These are phyloP conservation scores for Colletotrichum scovillei DNA, from an alignment of 2,329 filamentous ascomycete species.

Conservation along the genomic window DNA sequence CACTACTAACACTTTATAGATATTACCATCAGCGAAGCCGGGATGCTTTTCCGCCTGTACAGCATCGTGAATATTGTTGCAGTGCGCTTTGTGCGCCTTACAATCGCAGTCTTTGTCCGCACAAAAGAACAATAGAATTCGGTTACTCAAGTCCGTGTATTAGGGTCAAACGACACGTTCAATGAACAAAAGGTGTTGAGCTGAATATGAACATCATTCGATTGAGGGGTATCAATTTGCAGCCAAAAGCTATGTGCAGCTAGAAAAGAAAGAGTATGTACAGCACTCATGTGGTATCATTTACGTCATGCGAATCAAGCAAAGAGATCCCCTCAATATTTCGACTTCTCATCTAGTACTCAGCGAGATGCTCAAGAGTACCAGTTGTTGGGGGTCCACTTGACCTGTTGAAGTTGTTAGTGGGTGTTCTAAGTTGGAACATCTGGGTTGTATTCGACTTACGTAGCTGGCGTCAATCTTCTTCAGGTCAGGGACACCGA, in stretches of 20 bases:
- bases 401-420: slow-evolving; percentile 36
- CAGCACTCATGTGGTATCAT: slow-evolving; percentile 29
- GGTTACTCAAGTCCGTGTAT: background rate
- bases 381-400: slow-evolving; percentile 45
- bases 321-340: background rate
- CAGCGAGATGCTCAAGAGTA: slow-evolving; percentile 26
- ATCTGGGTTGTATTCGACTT: background rate
- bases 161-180: background rate
- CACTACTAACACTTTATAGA: no score
- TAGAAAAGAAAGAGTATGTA: slow-evolving; percentile 18
- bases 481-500: slow-evolving; percentile 52
- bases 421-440: fast-evolving
- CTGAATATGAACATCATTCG: background rate
- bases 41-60: no score
- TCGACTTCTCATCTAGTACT: background rate
- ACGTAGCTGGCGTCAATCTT: slow-evolving; percentile 43
- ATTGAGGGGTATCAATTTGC: slow-evolving; percentile 17
- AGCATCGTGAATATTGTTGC: no score
- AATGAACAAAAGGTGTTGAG: no score
- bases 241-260: slow-evolving; percentile 16
- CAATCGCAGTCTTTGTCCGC: no score
- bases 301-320: slow-evolving; percentile 10
- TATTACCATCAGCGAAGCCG: no score
- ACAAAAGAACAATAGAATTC: no score
- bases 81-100: no score